Evolutionary conservation across 306 rosid species (phyloP).

Genomic region (Dalbergia oliveri): DNA sequence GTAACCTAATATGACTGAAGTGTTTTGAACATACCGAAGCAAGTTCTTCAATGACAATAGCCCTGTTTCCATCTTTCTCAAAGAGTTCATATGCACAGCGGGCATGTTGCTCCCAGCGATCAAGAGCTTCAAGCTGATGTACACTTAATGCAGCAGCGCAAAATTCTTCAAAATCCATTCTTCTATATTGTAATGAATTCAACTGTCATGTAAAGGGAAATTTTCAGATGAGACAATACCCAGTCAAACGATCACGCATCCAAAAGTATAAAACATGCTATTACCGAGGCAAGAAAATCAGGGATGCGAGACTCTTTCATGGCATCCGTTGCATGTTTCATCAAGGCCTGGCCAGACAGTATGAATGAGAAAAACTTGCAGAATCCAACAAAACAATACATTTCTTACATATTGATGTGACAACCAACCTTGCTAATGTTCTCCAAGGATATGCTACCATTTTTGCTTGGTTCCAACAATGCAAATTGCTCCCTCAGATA

Average conservation of each 20-base stretch:
- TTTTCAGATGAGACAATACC: slow-evolving; percentile 29
- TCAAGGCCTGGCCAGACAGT: slow-evolving; percentile 71
- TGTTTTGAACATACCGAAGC: slow-evolving; percentile 76
- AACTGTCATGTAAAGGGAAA: slow-evolving; percentile 66
- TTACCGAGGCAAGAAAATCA: slow-evolving; percentile 85
- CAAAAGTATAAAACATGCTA: slow-evolving; percentile 33
- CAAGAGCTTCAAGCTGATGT: slow-evolving; percentile 98
- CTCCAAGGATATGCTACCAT: slow-evolving; percentile 80
- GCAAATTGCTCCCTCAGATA: slow-evolving; percentile 91
- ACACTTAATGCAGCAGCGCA: slow-evolving; percentile 93
- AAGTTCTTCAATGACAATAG: slow-evolving; percentile 95
- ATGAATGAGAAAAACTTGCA: slow-evolving; percentile 33
- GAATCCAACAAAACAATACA: slow-evolving; percentile 28
- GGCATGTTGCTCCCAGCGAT: slow-evolving; percentile 96
- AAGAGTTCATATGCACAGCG: slow-evolving; percentile 96
- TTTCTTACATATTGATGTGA: slow-evolving; percentile 15
- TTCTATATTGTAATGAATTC: slow-evolving; percentile 89
- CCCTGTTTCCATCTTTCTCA: slow-evolving; percentile 93
- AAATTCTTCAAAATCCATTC: slow-evolving; percentile 99
- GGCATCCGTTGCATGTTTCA: slow-evolving; percentile 87
- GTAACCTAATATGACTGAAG: background rate
- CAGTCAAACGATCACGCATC: slow-evolving; percentile 23
- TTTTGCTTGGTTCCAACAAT: slow-evolving; percentile 84
- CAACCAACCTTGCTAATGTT: slow-evolving; percentile 70
- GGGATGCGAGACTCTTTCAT: slow-evolving; percentile 90